Percentiles rank a stretch among this genome's conserved stretches.
These are phyloP conservation scores for Fusarium verrucosum DNA, from an alignment of 2,329 filamentous ascomycete species.

Conservation along the genomic window DNA sequence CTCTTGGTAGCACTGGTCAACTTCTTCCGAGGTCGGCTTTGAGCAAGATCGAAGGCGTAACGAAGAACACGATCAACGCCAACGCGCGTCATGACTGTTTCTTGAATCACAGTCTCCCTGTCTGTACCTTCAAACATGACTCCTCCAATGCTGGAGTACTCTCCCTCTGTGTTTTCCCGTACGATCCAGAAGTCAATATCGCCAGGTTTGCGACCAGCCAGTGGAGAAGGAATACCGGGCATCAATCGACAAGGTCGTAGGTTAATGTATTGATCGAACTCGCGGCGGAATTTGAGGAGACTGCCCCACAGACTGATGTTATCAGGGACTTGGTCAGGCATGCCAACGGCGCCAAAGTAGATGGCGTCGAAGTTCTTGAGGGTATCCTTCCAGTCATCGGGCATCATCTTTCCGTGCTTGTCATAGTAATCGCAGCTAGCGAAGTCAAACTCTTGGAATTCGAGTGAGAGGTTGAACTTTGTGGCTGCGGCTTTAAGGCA, in stretches of 20 bases:
- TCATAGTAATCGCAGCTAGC: conserved; percentile 69
- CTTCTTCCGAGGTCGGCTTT: conserved; percentile 64
- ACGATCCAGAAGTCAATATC: conserved; percentile 75
- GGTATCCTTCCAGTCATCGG: conserved; percentile 58
- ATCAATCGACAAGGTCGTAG: conserved; percentile 71
- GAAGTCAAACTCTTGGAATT: conserved; percentile 72
- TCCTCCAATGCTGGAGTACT: conserved; percentile 73
- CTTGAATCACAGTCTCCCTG: conserved; percentile 70
- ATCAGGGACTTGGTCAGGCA: conserved; percentile 65
- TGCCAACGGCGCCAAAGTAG: conserved; percentile 73
- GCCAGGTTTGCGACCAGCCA: conserved; percentile 61
- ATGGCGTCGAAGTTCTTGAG: conserved; percentile 71
- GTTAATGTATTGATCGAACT: conserved; percentile 75
- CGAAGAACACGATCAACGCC: conserved; percentile 69
- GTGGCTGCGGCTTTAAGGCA: conserved; percentile 64
- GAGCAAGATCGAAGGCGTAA: conserved; percentile 71
- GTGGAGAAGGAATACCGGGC: conserved; percentile 66
- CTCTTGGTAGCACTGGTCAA: conserved; percentile 73
- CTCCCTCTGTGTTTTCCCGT: conserved; percentile 73
- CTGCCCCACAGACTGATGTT: conserved; percentile 74
- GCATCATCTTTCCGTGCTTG: conserved; percentile 55
- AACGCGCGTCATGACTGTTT: conserved; percentile 69
- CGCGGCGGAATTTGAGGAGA: conserved; percentile 72
- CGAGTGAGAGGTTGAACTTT: conserved; percentile 61
- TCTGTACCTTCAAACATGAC: conserved; percentile 67